Evolutionary conservation across 208 protist species (phyloP).

Genomic region (Trypanosoma congolense): DNA sequence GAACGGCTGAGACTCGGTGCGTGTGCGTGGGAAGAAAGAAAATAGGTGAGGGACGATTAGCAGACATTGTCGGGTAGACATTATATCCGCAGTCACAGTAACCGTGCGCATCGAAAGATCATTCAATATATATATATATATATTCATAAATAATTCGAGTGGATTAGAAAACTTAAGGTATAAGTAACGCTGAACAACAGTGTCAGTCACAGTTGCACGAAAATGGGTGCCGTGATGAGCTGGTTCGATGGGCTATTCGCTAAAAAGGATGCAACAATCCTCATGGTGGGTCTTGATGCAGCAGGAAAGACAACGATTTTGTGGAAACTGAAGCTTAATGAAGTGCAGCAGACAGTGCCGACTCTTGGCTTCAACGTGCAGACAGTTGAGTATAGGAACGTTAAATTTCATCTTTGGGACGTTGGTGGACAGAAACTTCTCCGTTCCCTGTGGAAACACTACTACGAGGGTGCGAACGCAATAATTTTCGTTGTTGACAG

Average conservation of each 20-base stretch:
- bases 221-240: slow-evolving; percentile 66
- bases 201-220: too few relatives aligned
- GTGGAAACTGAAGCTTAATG: slow-evolving; percentile 96
- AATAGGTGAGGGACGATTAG: too few relatives aligned
- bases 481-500: slow-evolving; percentile 94
- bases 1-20: too few relatives aligned
- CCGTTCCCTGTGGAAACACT: slow-evolving; percentile 94
- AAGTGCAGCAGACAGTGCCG: slow-evolving; percentile 95
- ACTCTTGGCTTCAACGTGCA: slow-evolving; percentile 99
- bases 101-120: too few relatives aligned
- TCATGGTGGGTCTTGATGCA: slow-evolving; percentile 95
- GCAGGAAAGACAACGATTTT: slow-evolving; percentile 98
- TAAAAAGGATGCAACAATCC: slow-evolving; percentile 90
- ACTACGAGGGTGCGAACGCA: slow-evolving; percentile 94
- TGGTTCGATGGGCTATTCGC: slow-evolving; percentile 72
- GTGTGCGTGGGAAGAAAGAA: too few relatives aligned
- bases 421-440: slow-evolving; percentile 96
- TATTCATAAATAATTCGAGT: too few relatives aligned
- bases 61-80: too few relatives aligned
- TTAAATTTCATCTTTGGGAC: slow-evolving; percentile 98
- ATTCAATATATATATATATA: too few relatives aligned
- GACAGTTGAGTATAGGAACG: slow-evolving; percentile 96
- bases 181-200: too few relatives aligned
- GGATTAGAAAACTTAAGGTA: too few relatives aligned
- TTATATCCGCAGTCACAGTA: too few relatives aligned